Evolutionary conservation across 257 asterid species (phyloP), one percentile per base, ranked within the genome.

Genomic region (Thymus quinquecostatus): DNA sequence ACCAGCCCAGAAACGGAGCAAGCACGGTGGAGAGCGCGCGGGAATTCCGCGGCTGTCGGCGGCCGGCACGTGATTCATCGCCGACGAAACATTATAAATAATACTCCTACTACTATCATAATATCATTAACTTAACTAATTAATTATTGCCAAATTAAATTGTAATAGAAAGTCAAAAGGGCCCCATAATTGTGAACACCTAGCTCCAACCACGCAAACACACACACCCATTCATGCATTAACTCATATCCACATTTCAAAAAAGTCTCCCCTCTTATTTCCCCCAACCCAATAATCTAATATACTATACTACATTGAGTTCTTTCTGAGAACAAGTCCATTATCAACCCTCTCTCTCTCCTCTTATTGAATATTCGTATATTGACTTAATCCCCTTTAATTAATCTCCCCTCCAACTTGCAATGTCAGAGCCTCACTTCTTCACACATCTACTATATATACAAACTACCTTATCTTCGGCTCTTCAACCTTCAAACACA

Each of bases 211-310:
- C 73, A 59, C 72, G 59, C 74, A 74, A 12, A 34, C 29, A 32
- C 70, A 30, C 45, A 5, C 70, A 53, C 74, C 79, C 66, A 8
- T 34, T 73, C 61, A 73, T 73, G 73, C 78, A 73, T 73, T 73
- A 65, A 65, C 34, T 64, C 38, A n/a, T 64, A 14, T 49, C 44
- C 13, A 10, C 38, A 5, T 12, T 29, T 29, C 6, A 1, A 38
- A 21, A 65, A 66, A 47, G 73, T 74, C 78, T 34, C 12, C 71
- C 56, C 3, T 51, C 33, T 72, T n/a, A 1, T 28, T 5, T 34
- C 34, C 4, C 29, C 21, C 21, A 21, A 21, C 21, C 21, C 21
- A 21, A 21, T 21, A 21, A 21, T 21, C 21, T 21, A 21, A 21
- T 21, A 0, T 21, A 21, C 21, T 21, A 21, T 21, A 21, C 4